Percentiles rank a stretch among this genome's conserved stretches.
These are phyloP conservation scores for Phenoliferia sp. DNA, from an alignment of 1,284 basidiomycete genomes.

Conservation along the genomic window DNA sequence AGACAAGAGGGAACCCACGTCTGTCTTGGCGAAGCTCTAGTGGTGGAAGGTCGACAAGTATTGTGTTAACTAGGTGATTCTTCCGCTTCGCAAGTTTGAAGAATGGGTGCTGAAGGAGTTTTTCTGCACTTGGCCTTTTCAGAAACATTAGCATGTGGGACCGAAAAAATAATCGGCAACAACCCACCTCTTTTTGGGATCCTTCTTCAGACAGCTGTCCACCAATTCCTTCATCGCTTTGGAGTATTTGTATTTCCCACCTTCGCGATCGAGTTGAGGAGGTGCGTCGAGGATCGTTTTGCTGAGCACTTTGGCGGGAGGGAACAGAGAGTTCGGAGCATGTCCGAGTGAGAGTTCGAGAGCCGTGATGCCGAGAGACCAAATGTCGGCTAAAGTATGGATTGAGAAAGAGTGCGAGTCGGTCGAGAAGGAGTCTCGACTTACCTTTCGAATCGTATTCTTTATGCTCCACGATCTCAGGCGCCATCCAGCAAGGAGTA, in stretches of 20 bases:
- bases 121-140: constrained; percentile 63
- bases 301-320: constrained; percentile 66
- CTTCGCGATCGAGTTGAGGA: constrained; percentile 66
- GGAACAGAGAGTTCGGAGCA: constrained; percentile 71
- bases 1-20: constrained; percentile 8
- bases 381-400: constrained; percentile 64
- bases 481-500: constrained; percentile 92
- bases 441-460: constrained; percentile 65
- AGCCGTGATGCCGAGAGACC: constrained; percentile 87
- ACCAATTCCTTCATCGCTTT: constrained; percentile 75
- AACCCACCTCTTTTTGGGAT: constrained; percentile 62
- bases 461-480: constrained; percentile 76
- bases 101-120: constrained; percentile 72
- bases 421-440: background rate
- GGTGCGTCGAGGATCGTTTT: constrained; percentile 49
- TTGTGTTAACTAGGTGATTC: constrained; percentile 63
- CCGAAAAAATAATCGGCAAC: background rate
- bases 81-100: constrained; percentile 69
- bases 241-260: constrained; percentile 70
- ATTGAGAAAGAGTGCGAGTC: background rate
- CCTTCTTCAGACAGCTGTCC: constrained; percentile 73
- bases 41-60: constrained; percentile 49
- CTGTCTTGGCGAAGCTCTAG: constrained; percentile 33
- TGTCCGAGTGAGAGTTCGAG: constrained; percentile 76
- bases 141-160: background rate